Evolutionary conservation across 345 rosid genomes (phyloP).

Genomic region (Xanthoceras sorbifolium): DNA sequence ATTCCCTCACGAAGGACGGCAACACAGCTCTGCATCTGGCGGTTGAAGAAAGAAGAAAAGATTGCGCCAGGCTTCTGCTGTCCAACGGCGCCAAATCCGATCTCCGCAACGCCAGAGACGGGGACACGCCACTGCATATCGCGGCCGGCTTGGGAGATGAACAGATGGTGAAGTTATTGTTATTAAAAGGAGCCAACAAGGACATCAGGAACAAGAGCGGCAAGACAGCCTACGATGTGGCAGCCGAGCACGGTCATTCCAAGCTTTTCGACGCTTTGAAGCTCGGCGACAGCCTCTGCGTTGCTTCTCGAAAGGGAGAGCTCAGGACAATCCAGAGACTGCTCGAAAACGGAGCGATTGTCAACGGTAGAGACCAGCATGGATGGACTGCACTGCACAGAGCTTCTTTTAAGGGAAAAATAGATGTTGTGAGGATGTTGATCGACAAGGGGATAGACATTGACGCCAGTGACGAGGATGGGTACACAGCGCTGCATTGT

Average conservation of each 20-base stretch:
- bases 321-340: constrained; percentile 34
- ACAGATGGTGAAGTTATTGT: constrained; percentile 46
- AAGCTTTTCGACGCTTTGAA: constrained; percentile 49
- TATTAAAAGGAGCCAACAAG: constrained; percentile 55
- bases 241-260: constrained; percentile 49
- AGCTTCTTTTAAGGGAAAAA: constrained; percentile 56
- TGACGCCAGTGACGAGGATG: constrained; percentile 57
- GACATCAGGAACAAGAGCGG: constrained; percentile 46
- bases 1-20: constrained; percentile 49
- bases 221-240: constrained; percentile 52
- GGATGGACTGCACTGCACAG: constrained; percentile 76
- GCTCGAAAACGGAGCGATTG: constrained; percentile 51
- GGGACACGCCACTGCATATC: constrained; percentile 53
- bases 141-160: constrained; percentile 57
- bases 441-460: constrained; percentile 57
- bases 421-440: constrained; percentile 39
- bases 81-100: constrained; percentile 46
- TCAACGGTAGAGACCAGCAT: constrained; percentile 55
- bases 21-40: constrained; percentile 58
- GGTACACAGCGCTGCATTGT: constrained; percentile 70
- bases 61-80: constrained; percentile 47
- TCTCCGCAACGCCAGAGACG: constrained; percentile 32
- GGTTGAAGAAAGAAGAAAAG: constrained; percentile 43
- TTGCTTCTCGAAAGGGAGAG: constrained; percentile 60
- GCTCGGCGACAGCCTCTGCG: constrained; percentile 54